Percentiles rank a stretch among this genome's conserved stretches.
Conservation (phyloP, 345 rosid species). For the Salix exigua region DNA sequence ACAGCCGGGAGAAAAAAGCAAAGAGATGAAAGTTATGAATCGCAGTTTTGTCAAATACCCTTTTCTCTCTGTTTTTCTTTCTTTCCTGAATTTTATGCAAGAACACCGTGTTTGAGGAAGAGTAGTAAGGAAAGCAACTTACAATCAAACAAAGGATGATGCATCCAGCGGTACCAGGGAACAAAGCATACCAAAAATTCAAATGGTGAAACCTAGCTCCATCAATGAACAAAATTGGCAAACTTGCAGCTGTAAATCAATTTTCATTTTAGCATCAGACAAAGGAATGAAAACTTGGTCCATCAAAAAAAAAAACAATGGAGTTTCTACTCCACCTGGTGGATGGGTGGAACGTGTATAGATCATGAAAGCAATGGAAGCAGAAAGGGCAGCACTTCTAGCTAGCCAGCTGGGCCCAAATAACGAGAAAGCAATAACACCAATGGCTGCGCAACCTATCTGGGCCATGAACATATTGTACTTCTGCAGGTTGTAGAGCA, state of each 20-base stretch:
- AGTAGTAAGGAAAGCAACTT: constrained; percentile 23
- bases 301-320: neutral
- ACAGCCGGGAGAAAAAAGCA: neutral
- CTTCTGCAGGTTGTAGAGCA: constrained; percentile 48
- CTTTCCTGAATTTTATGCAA: neutral
- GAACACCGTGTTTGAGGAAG: neutral
- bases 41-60: neutral
- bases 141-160: constrained; percentile 67
- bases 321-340: constrained; percentile 50
- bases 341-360: constrained; percentile 68
- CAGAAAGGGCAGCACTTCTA: constrained; percentile 68
- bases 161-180: constrained; percentile 90
- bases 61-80: neutral
- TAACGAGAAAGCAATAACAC: constrained; percentile 63
- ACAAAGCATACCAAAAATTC: constrained; percentile 71
- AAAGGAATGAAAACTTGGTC: neutral
- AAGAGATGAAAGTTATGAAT: neutral
- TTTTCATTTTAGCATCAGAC: neutral
- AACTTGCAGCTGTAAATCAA: constrained; percentile 65
- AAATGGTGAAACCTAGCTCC: constrained; percentile 70
- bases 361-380: constrained; percentile 84
- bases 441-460: constrained; percentile 86
- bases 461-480: constrained; percentile 93
- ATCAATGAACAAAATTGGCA: constrained; percentile 86
- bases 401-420: constrained; percentile 90